These are phyloP conservation scores for Kwoniella botswanensis DNA, from an alignment of 768 basidiomycete genomes.

Conservation along the genomic window DNA sequence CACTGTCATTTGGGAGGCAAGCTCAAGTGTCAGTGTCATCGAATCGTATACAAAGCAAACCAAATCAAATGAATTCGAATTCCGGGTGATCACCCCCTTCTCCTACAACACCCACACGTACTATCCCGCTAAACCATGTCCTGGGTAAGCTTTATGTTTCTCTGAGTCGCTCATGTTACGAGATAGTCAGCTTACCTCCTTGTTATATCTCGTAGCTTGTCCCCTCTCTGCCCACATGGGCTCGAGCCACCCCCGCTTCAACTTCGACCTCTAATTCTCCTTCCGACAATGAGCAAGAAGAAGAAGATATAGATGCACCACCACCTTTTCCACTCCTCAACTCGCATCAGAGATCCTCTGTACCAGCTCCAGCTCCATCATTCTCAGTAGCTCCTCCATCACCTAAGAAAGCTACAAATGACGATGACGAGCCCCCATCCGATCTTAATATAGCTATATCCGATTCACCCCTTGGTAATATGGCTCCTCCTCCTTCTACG, in stretches of 20 bases:
- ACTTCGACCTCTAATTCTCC: conserved; percentile 11
- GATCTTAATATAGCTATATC: conserved; percentile 50
- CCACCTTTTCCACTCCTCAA: conserved; percentile 58
- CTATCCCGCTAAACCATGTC: conserved; percentile 14
- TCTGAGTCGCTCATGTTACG: not conserved
- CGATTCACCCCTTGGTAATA: conserved; percentile 45
- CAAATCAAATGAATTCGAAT: not conserved
- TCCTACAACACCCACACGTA: not conserved
- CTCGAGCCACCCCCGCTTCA: conserved; percentile 14
- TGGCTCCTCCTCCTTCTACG: conserved; percentile 52
- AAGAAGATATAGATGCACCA: conserved; percentile 51
- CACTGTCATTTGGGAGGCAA: conserved; percentile 14
- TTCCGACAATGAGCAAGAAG: conserved; percentile 9
- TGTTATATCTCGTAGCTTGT: conserved; percentile 33
- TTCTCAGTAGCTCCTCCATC: conserved; percentile 46
- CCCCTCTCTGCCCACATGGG: conserved; percentile 20
- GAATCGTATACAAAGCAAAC: not conserved
- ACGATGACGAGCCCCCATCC: conserved; percentile 32
- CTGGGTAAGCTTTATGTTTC: conserved; percentile 21
- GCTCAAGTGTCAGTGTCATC: not conserved
- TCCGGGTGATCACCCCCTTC: not conserved
- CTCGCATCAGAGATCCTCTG: conserved; percentile 56
- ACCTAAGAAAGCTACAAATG: conserved; percentile 25
- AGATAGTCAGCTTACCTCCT: conserved; percentile 5
- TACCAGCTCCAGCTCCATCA: conserved; percentile 38